Base-by-base conservation (phyloP, 169 alveolate species). In the Plasmodium billcollinsi region DNA sequence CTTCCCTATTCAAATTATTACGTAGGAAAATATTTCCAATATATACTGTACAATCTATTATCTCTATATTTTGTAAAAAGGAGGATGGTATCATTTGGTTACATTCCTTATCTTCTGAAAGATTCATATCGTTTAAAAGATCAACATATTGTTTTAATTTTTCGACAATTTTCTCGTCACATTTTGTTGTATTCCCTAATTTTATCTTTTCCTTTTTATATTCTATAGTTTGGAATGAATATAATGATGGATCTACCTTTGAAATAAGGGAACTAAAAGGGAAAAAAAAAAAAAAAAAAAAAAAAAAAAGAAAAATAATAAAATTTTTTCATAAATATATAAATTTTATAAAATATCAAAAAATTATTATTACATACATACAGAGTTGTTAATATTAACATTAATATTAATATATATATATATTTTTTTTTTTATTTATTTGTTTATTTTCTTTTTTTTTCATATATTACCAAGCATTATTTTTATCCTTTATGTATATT, bases 31-130 rank as follows among this genome's bases (percentile, higher is more conserved):
- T 43, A 33, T 29, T 49, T 2, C 89, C 89, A 78, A 78, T 65
- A 58, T 39, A 43, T 43, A 69, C 89, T 15, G 15, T 59, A 47
- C 89, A 78, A 15, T 78, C 52, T 6, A 20, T 20, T 29, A 65
- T 76, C n/a, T 66, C 63, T 21, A 54, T 45, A 18, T 49, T 78
- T 78, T 63, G 65, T 18, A 70, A n/a, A 50, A 78, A 66, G 18
- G 78, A 14, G 0, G 89, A 54, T 21, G 52, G 5, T 78, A 65
- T 43, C 9, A 78, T 61, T 65, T 69, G 18, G 52, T 78, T 71
- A 66, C 89, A 78, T 29, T 66, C 50, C 52, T 65, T 76, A 66
- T 67, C 18, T 20, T 78, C 89, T 45, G 89, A 78, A 67, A 78
- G 33, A 47, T 59, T 11, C 18, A 78, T n/a, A 59, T 29, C 47